Base-by-base conservation (phyloP, 345 rosid genomes). In the Camelina sativa region DNA sequence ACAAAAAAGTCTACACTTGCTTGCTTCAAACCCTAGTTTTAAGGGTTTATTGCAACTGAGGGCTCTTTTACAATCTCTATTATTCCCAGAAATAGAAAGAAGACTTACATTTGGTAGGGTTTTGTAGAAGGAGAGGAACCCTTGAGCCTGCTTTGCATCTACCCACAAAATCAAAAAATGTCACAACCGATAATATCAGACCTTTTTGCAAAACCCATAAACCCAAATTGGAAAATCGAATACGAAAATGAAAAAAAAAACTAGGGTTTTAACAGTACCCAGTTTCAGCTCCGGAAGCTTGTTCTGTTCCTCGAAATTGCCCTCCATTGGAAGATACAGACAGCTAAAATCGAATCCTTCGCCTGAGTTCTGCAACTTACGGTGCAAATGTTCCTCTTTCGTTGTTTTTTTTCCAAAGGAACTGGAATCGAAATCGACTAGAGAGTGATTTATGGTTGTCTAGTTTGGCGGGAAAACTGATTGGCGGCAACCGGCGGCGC, bases 71-170 rank as follows among this genome's bases (percentile, higher is more conserved):
- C n/a, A n/a, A n/a, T n/a, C n/a, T 15, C 11, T 5, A 34, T 28
- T 37, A 4, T 47, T 5, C 40, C 62, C 59, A 67, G 65, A 67
- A 67, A 78, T 19, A 65, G 43, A 67, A 48, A 43, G 20, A 43
- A 40, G 60, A 71, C 88, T 84, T 86, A 95, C 99, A 65, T 51
- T 81, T 61, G 96, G 90, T 57, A 95, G 91, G 74, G 90, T 86
- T 86, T 86, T 95, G 89, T 89, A 95, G 87, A 95, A 95, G 9
- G 93, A 86, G 66, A 95, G 89, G 83, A 95, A 95, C 76, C 99
- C 99, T 77, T 89, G 96, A 71, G 99, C 93, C 79, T 95, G 99
- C 86, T 87, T 92, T 53, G 89, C 89, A 86, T 92, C 97, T 94
- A 50, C 22, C 22, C 65, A 64, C 57, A 19, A 62, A 22, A 41